Evolutionary conservation across 768 basidiomycete genomes (phyloP).

Genomic region (Sporobolomyces roseus): DNA sequence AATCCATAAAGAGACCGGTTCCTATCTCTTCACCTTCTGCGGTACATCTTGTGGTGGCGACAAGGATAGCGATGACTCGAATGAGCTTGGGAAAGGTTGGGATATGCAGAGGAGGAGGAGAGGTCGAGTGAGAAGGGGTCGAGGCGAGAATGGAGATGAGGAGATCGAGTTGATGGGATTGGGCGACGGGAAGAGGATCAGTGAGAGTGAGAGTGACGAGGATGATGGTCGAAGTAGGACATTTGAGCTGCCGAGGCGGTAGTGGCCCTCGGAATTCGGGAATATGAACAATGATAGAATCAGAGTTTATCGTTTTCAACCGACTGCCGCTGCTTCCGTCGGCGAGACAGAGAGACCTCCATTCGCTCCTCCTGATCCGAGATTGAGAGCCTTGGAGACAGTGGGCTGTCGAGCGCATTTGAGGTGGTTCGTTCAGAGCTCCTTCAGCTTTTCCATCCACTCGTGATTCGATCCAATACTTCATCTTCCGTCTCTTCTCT

Average conservation of each 20-base stretch:
- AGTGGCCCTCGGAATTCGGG: background rate
- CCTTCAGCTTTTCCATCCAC: constrained; percentile 12
- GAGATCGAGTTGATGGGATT: too few species aligned
- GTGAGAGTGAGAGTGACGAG: background rate
- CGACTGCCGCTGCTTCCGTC: too few species aligned
- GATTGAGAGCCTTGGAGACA: too few species aligned
- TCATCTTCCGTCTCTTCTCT: constrained; percentile 8
- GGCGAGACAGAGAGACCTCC: too few species aligned
- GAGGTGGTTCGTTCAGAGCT: too few species aligned
- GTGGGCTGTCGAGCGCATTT: too few species aligned
- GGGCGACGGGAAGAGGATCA: too few species aligned
- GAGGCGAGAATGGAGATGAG: background rate
- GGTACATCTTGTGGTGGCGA: constrained; percentile 6
- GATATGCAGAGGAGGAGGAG: background rate
- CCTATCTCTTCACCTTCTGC: constrained; percentile 26
- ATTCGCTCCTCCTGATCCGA: too few species aligned
- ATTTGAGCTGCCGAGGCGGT: constrained; percentile 3
- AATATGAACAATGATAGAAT: too few species aligned
- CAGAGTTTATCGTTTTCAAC: too few species aligned
- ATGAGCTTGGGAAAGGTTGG: constrained; percentile 21
- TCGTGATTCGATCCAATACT: constrained; percentile 14
- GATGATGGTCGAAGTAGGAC: background rate
- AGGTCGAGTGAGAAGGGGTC: background rate
- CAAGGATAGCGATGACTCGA: background rate
- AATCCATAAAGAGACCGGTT: constrained; percentile 16